These are phyloP conservation scores for Chlorella sorokiniana DNA, from an alignment of 139 green algal genomes.

Conservation along the genomic window DNA sequence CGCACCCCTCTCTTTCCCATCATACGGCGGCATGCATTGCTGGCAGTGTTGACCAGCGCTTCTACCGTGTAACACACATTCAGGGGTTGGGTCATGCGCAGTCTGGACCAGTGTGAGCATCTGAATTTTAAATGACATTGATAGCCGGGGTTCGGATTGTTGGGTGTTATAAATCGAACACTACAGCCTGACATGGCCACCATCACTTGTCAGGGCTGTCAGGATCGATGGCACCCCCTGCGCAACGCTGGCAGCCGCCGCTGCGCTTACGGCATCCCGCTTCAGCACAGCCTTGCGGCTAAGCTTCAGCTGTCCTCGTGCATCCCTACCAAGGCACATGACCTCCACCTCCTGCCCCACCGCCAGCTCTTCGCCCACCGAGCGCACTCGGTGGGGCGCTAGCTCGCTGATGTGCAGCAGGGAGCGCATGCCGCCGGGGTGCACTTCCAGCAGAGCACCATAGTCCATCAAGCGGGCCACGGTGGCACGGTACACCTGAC, in stretches of 20 bases:
- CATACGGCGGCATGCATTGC: too few species aligned
- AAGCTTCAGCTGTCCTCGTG: conserved; percentile 45
- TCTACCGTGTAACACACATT: too few species aligned
- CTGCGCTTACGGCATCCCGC: conserved; percentile 2
- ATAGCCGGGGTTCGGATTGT: too few species aligned
- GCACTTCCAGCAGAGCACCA: conserved; percentile 53
- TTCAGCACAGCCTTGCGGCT: conserved; percentile 51
- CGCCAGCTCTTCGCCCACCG: conserved; percentile 51
- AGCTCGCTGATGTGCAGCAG: conserved; percentile 72
- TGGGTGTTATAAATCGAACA: not conserved
- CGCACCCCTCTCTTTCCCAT: not conserved
- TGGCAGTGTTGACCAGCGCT: too few species aligned
- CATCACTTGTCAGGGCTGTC: not conserved
- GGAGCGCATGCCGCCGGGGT: conserved; percentile 39
- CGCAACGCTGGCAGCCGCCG: not conserved
- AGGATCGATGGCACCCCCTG: not conserved
- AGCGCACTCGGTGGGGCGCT: conserved; percentile 13
- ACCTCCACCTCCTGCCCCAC: conserved; percentile 62
- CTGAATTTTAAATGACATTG: too few species aligned
- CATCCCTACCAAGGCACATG: conserved; percentile 56
- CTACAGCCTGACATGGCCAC: not conserved
- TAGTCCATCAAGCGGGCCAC: conserved; percentile 59
- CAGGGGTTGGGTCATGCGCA: too few species aligned
- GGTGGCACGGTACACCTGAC: conserved; percentile 28
- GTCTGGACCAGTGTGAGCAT: too few species aligned